Percentiles rank a stretch among this genome's conserved stretches.
phyloP scores from a whole-genome alignment of 2,329 filamentous ascomycete genomes.

The Chaetomium sp. region DNA sequence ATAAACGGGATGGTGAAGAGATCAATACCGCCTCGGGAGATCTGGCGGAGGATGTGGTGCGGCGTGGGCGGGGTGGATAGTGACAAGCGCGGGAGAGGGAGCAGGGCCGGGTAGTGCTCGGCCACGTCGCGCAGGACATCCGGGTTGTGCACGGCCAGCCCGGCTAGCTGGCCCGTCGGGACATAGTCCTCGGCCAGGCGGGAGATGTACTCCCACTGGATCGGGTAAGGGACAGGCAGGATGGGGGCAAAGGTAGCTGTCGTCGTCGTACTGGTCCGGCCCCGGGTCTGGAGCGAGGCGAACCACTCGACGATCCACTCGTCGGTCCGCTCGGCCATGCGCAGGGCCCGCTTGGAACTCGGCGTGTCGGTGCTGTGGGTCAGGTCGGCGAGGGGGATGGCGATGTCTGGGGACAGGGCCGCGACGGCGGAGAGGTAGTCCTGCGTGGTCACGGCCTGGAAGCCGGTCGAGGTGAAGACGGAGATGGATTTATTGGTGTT shows the following conservation, averaged over 20 bases:
- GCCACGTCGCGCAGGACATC: constrained; percentile 63
- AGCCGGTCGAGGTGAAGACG: constrained; percentile 82
- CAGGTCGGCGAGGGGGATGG: constrained; percentile 72
- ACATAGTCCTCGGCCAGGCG: constrained; percentile 59
- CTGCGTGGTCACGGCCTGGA: constrained; percentile 60
- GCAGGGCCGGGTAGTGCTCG: constrained; percentile 45
- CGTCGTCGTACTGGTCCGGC: constrained; percentile 21
- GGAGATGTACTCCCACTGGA: constrained; percentile 75
- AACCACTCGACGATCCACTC: constrained; percentile 70
- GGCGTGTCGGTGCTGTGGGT: constrained; percentile 41
- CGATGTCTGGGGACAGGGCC: constrained; percentile 70
- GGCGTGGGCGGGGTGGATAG: constrained; percentile 65
- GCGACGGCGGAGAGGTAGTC: constrained; percentile 62
- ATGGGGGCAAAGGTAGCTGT: constrained; percentile 57
- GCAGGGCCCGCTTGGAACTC: constrained; percentile 65
- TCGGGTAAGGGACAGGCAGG: constrained; percentile 65
- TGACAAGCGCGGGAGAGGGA: constrained; percentile 64
- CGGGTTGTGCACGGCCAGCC: constrained; percentile 73
- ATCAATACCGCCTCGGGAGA: constrained; percentile 67
- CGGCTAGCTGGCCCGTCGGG: constrained; percentile 52
- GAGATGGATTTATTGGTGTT: constrained; percentile 67
- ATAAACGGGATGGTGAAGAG: constrained; percentile 73
- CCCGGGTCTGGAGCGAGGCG: constrained; percentile 27
- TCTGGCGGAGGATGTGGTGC: constrained; percentile 68
- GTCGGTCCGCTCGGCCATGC: constrained; percentile 82